Evolutionary conservation across 2,329 filamentous ascomycete genomes (phyloP).

Genomic region (Akanthomyces dipterigenus): DNA sequence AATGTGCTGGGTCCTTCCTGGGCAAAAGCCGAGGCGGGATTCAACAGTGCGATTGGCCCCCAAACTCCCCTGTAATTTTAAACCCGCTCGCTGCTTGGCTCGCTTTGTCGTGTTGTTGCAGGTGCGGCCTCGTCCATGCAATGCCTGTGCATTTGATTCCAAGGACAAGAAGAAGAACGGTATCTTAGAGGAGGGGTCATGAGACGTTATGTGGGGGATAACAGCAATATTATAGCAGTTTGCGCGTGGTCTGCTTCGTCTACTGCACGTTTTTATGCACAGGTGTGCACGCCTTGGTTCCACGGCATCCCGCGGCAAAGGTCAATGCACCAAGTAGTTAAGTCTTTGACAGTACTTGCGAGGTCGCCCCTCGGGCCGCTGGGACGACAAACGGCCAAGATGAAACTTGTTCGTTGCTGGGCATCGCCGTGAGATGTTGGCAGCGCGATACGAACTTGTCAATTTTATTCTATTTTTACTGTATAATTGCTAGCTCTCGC

Average conservation of each 20-base stretch:
- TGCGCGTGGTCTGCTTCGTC: neutral
- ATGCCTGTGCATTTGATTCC: neutral
- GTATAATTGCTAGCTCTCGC: neutral
- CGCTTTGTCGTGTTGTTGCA: neutral
- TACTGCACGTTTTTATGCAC: too few relatives aligned
- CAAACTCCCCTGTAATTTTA: constrained; percentile 9
- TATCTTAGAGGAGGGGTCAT: neutral
- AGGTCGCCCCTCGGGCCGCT: neutral
- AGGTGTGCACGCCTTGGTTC: neutral
- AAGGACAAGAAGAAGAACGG: neutral
- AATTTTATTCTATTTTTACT: neutral
- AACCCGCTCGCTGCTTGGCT: neutral
- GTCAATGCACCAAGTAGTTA: neutral
- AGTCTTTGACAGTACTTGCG: neutral
- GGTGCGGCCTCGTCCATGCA: neutral
- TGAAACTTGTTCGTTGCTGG: neutral
- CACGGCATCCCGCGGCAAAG: neutral
- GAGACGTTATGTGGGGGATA: neutral
- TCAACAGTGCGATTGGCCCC: neutral
- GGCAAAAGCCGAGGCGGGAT: neutral
- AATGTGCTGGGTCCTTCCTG: neutral
- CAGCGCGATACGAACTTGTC: neutral
- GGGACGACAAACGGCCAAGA: neutral
- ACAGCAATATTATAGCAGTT: neutral
- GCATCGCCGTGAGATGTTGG: neutral